Base-by-base conservation (phyloP, 306 rosid species). In the Vigna hirtella region DNA sequence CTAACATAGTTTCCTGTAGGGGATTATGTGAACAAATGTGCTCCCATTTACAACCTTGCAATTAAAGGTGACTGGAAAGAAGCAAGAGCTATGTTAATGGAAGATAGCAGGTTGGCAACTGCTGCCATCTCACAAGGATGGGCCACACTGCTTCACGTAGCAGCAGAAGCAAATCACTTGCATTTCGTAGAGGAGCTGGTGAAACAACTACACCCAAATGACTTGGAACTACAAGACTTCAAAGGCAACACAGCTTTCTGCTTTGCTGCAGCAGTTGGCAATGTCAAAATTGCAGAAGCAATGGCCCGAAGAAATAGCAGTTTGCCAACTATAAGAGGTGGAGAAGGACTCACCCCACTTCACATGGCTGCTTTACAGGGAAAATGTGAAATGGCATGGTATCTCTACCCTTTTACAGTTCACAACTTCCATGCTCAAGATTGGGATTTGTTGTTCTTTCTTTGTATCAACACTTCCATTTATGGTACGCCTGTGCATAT, bases 181-280 rank as follows among this genome's bases (percentile, higher is more conserved):
- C 50, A 42, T 9, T 80, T 80, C 1, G 75, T 73, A 36, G 63
- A 80, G 20, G 76, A 73, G 32, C 43, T 80, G 1, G 43, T 80
- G 7, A 2, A 66, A 24, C 22, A 42, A 0, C 4, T 80, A 2
- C 8, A 30, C 1, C 15, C 3, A 8, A 0, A n/a, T 9, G 80
- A 81, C 2, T 10, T 74, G 42, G 76, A 65, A 43, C 0, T 73
- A 1, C 84, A 57, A 56, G 84, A 81, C 8, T 4, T 1, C 36
- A 65, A 66, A 4, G 56, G 56, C 0, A 81, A 81, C 84, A 81
- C 80, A 4, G 79, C 84, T 20, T 74, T 81, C 24, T 81, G 75
- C 61, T 32, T 81, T 2, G 84, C 71, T 47, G 84, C 80, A 3
- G 80, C 63, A 0, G 53, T 59, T 9, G 70, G 84, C 1, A 73